Evolutionary conservation across 106 monocot genomes (phyloP).

Genomic region (Dendrobium nobile): DNA sequence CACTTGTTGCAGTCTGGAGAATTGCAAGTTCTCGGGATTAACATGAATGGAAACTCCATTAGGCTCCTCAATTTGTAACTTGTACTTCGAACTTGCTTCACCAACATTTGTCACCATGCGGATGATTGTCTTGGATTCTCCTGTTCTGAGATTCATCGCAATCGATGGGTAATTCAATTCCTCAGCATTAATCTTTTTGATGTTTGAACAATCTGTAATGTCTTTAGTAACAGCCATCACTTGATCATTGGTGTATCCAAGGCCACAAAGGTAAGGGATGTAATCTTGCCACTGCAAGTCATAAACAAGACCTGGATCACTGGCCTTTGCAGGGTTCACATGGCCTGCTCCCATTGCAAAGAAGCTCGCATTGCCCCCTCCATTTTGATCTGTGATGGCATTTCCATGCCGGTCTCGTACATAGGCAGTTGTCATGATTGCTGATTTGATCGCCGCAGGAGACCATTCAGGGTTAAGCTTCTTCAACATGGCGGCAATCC

Average conservation of each 20-base stretch:
- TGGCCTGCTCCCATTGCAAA: constrained; percentile 16
- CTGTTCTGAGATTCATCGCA: not conserved
- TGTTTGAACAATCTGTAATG: not conserved
- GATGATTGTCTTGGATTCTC: not conserved
- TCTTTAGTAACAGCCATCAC: not conserved
- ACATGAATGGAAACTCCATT: not conserved
- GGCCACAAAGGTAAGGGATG: constrained; percentile 12
- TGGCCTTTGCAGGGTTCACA: constrained; percentile 7
- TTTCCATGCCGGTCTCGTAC: not conserved
- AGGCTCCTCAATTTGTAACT: not conserved
- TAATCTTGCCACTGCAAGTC: constrained; percentile 6
- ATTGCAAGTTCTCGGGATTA: not conserved
- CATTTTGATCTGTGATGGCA: not conserved
- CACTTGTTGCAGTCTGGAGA: not conserved
- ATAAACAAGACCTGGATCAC: constrained; percentile 12
- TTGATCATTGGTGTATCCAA: not conserved
- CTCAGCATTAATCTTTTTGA: not conserved
- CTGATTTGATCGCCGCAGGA: constrained; percentile 14
- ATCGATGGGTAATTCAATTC: constrained; percentile 4
- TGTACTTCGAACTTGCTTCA: not conserved
- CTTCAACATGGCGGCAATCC: constrained; percentile 6
- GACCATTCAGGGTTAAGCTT: constrained; percentile 16
- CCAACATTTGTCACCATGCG: constrained; percentile 4
- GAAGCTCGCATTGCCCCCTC: constrained; percentile 6
- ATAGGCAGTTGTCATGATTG: constrained; percentile 14